Evolutionary conservation across 2,329 filamentous ascomycete genomes (phyloP).

Genomic region (Rhinocladiella mackenziei): DNA sequence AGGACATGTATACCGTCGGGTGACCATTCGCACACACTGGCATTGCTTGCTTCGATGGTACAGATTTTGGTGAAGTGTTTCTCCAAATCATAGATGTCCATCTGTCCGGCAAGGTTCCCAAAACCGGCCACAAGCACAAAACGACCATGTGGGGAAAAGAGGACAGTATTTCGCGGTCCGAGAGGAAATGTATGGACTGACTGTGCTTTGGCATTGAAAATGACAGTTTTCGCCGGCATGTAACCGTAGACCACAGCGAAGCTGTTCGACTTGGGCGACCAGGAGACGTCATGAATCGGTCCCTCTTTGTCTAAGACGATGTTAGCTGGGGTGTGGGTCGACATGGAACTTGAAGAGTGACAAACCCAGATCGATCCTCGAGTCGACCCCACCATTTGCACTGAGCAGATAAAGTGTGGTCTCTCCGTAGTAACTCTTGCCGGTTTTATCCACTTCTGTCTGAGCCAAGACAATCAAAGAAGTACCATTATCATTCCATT

Average conservation of each 20-base stretch:
- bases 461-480: constrained; percentile 91
- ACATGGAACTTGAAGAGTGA: constrained; percentile 3
- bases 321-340: constrained; percentile 5
- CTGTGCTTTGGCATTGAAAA: constrained; percentile 87
- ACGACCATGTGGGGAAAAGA: constrained; percentile 87
- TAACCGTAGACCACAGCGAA: constrained; percentile 97
- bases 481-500: constrained; percentile 93
- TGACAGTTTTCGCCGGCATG: constrained; percentile 98
- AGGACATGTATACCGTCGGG: constrained; percentile 93
- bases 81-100: constrained; percentile 94
- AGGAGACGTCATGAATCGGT: constrained; percentile 95
- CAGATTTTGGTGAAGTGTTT: constrained; percentile 89
- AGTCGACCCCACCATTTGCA: constrained; percentile 86
- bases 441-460: constrained; percentile 95
- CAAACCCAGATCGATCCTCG: constrained; percentile 71
- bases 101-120: constrained; percentile 93
- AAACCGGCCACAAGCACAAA: constrained; percentile 95
- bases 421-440: constrained; percentile 99
- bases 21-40: constrained; percentile 95
- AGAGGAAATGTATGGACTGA: constrained; percentile 81
- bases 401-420: constrained; percentile 94
- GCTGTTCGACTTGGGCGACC: constrained; percentile 96
- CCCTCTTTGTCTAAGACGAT: constrained; percentile 77
- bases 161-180: constrained; percentile 86
- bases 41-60: constrained; percentile 92